Conservation (phyloP, 495 filamentous ascomycete genomes). For the Hypoxylon intermedium region DNA sequence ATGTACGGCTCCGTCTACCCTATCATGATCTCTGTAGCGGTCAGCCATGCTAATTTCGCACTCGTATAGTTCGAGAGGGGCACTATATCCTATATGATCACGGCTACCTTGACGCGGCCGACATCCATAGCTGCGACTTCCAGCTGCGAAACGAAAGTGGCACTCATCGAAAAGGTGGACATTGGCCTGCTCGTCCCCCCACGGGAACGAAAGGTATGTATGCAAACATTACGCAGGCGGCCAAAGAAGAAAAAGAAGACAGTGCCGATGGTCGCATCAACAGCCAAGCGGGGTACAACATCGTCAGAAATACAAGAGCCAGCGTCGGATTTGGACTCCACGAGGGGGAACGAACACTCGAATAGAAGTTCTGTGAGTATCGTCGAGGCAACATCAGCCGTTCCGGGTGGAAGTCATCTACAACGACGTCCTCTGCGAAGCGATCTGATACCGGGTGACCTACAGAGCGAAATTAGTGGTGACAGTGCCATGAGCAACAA, state of each 20-base stretch:
- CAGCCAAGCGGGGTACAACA: conserved; percentile 19
- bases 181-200: conserved; percentile 61
- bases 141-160: conserved; percentile 79
- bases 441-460: conserved; percentile 46
- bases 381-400: conserved; percentile 41
- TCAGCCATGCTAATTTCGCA: conserved; percentile 32
- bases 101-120: conserved; percentile 87
- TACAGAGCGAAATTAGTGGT: conserved; percentile 55
- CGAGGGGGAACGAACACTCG: conserved; percentile 50
- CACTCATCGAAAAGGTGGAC: conserved; percentile 73
- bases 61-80: conserved; percentile 85
- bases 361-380: conserved; percentile 51
- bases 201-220: conserved; percentile 75
- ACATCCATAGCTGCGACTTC: conserved; percentile 82
- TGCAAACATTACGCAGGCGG: conserved; percentile 74
- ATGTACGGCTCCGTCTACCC: conserved; percentile 64
- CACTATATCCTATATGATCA: conserved; percentile 87
- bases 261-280: conserved; percentile 33
- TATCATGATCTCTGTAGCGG: neutral
- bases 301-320: conserved; percentile 41
- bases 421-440: conserved; percentile 40
- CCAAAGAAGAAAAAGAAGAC: conserved; percentile 58
- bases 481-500: conserved; percentile 54
- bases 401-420: conserved; percentile 23
- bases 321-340: conserved; percentile 48